Conservation (phyloP, 148 eudicot species). For the Vaccinium macrocarpon region DNA sequence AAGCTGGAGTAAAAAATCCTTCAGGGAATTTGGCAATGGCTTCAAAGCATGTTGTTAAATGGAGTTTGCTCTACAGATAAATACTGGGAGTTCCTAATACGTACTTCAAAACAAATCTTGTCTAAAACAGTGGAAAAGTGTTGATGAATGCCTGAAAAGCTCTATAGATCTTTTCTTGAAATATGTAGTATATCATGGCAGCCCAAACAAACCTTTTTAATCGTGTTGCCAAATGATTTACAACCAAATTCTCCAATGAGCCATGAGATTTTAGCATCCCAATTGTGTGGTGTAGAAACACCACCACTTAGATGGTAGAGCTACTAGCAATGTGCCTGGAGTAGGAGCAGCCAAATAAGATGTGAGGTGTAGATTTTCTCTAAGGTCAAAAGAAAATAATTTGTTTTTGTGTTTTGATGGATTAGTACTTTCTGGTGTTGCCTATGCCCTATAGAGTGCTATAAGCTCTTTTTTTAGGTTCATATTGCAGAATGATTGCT, state of each 20-base stretch:
- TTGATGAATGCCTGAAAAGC: no score
- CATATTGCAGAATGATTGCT: background rate
- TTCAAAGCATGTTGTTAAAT: no score
- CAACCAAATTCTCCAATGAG: background rate
- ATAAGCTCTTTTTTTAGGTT: background rate
- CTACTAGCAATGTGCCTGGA: background rate
- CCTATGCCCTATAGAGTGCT: background rate
- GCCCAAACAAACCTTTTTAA: background rate
- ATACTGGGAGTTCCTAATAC: no score
- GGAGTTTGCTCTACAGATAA: no score
- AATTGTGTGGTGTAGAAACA: background rate
- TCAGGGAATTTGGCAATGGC: no score
- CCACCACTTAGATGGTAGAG: background rate
- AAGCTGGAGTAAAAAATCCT: no score
- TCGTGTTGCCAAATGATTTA: background rate
- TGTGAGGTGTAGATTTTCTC: background rate
- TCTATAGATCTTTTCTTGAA: no score
- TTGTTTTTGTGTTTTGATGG: slow-evolving; percentile 6
- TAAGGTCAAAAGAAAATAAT: background rate
- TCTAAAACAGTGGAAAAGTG: no score
- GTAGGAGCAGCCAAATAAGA: no score
- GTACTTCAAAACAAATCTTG: no score
- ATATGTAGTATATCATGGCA: background rate
- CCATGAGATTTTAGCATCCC: background rate
- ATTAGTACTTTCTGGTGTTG: background rate